Evolutionary conservation across 768 basidiomycete species (phyloP), one percentile per base, ranked within the genome.

Genomic region (Mycena metata): DNA sequence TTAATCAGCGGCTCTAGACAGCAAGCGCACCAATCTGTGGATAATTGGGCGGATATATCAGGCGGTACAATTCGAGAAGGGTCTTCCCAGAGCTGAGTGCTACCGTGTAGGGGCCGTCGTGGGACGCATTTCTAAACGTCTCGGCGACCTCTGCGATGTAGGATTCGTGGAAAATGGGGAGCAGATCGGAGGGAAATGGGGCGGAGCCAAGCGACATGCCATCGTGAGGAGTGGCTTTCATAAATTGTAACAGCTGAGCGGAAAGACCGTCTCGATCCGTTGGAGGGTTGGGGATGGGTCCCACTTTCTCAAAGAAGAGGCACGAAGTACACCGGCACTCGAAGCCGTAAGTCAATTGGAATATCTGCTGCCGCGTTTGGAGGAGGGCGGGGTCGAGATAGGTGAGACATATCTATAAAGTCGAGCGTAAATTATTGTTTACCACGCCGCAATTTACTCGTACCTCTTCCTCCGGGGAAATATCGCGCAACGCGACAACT

Each of bases 361-460:
- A 84, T 36, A 89, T 87, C 42, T 88, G 82, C 54, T 86, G 83
- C 5, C 91, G 88, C 12, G 86, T 83, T 72, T 90, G 84, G 24
- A 87, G 74, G 7, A 94, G 82, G 10, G 92, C 94, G 15, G 93
- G 93, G 73, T 95, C 94, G 43, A 94, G 76, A 73, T 95, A 95
- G 3, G 93, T 87, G 47, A 95, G 81, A 55, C 85, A 90, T 58
- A 94, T 85, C 94, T 95, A 66, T 15, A 3, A 63, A 12, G 26
- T 41, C 10, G 26, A 24, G 23, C 41, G 56, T 66, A 21, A 71
- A 47, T 39, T 39, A 39, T 15, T 39, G 39, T 9, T 45, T n/a
- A 19, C 8, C 19, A 58, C 21, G 55, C 24, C 1, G 55, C 10
- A 30, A 51, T 33, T 16, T 57, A 61, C 51, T 15, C 58, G 8